Evolutionary conservation across 768 basidiomycete genomes (phyloP), one percentile per base, ranked within the genome.

Genomic region (Naganishia friedmannii): DNA sequence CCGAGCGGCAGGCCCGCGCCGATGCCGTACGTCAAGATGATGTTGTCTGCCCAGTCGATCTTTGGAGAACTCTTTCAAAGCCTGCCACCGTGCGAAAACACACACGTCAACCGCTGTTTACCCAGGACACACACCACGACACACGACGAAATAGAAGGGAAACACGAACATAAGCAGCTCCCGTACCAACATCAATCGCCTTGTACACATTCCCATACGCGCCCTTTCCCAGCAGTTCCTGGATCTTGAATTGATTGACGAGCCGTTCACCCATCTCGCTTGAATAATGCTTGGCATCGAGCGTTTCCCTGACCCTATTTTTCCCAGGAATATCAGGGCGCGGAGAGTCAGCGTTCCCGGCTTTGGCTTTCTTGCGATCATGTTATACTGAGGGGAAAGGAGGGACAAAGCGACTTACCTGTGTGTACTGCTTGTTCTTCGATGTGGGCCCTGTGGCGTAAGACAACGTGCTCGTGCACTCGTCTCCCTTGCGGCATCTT

Each of bases 31-130:
- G 4, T 23, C 37, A 21, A 60, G 37, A 9, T 69, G 69, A 39
- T 76, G 74, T 29, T 78, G 76, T 26, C 77, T 76, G 60, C 77
- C 77, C 32, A 82, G 70, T 29, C 81, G 74, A 13, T 78, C 76
- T 70, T 81, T 81, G 0, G 80, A 81, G 69, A 80, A 82, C 65
- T 82, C 81, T 71, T 82, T 82, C 74, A 82, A 74, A 15, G 81
- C 81, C 81, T 82, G 21, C 29, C 26, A 26, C 2, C n/a, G 28
- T 19, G 70, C 46, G 37, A 23, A n/a, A n/a, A n/a, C n/a, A n/a
- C n/a, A n/a, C n/a, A n/a, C n/a, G n/a, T n/a, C n/a, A n/a, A n/a
- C n/a, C n/a, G n/a, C n/a, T n/a, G n/a, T n/a, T n/a, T n/a, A n/a
- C n/a, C n/a, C n/a, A n/a, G n/a, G n/a, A n/a, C n/a, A n/a, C n/a